Evolutionary conservation across 768 basidiomycete genomes (phyloP).

Genomic region (Russula compacta): DNA sequence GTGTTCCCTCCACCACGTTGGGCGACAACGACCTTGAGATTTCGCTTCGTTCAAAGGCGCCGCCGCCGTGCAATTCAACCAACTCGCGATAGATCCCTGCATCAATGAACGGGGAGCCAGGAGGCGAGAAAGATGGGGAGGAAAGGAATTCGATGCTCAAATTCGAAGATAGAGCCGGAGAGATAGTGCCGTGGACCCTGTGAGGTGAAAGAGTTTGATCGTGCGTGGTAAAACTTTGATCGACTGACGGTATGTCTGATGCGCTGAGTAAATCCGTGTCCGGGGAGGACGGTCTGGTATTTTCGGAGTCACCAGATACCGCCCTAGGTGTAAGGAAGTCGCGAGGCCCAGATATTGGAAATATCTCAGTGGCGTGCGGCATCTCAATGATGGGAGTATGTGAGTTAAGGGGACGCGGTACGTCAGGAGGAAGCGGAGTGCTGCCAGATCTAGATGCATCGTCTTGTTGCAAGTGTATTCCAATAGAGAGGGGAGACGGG

Average conservation of each 20-base stretch:
- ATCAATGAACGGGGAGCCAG: slow-evolving; percentile 5
- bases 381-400: not conserved
- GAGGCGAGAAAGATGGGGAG: slow-evolving; percentile 13
- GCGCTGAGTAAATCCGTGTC: not conserved
- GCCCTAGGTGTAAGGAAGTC: not conserved
- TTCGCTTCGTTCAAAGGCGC: not conserved
- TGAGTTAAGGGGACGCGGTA: not conserved
- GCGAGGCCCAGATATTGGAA: not conserved
- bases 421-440: not conserved
- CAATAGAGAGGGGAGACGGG: not conserved
- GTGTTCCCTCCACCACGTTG: not conserved
- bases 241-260: not conserved
- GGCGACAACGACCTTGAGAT: not conserved
- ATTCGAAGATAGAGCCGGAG: slow-evolving; percentile 8
- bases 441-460: not conserved
- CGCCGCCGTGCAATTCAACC: not conserved
- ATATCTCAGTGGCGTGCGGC: not conserved
- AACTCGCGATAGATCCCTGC: not conserved
- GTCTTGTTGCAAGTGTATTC: not conserved
- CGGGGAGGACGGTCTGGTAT: not conserved
- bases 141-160: slow-evolving; percentile 9
- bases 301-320: not conserved
- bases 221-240: not conserved
- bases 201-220: not conserved
- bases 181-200: not conserved